Percentiles rank a stretch among this genome's conserved stretches.
phyloP scores from a whole-genome alignment of 352 stramenopile genomes.

The Phytophthora pini region DNA sequence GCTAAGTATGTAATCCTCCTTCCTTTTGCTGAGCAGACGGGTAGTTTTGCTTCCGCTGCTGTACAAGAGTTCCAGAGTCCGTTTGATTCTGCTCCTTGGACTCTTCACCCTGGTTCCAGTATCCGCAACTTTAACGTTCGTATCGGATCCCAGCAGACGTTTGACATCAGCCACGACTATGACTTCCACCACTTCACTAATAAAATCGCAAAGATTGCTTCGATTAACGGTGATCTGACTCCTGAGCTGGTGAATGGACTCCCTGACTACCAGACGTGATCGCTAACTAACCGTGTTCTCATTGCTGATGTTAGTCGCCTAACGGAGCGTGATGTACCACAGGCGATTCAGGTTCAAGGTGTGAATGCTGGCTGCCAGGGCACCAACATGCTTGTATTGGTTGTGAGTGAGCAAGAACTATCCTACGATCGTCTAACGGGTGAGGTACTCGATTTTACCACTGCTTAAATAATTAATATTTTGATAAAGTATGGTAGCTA shows the following conservation, averaged over 20 bases:
- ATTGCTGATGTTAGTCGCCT: background rate
- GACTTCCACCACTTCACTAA: background rate
- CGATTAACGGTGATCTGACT: constrained; percentile 29
- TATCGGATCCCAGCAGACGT: background rate
- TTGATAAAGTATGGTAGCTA: no score
- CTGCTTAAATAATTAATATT: no score
- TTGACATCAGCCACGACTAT: background rate
- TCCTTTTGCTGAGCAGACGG: background rate
- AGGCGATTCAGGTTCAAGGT: background rate
- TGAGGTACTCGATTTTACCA: no score
- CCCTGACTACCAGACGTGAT: background rate
- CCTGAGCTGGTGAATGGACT: constrained; percentile 1
- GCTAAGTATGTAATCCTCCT: background rate
- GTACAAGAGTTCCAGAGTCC: constrained; percentile 2
- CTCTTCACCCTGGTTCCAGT: background rate
- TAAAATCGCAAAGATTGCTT: background rate
- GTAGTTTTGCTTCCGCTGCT: background rate
- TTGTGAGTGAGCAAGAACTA: no score
- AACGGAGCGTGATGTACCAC: background rate
- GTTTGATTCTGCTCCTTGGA: background rate
- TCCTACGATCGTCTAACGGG: no score
- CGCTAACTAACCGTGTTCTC: background rate
- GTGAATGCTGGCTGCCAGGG: background rate
- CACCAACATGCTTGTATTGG: background rate
- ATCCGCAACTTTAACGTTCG: constrained; percentile 8